Conservation (phyloP, 306 rosid species). For the Comarum palustre region DNA sequence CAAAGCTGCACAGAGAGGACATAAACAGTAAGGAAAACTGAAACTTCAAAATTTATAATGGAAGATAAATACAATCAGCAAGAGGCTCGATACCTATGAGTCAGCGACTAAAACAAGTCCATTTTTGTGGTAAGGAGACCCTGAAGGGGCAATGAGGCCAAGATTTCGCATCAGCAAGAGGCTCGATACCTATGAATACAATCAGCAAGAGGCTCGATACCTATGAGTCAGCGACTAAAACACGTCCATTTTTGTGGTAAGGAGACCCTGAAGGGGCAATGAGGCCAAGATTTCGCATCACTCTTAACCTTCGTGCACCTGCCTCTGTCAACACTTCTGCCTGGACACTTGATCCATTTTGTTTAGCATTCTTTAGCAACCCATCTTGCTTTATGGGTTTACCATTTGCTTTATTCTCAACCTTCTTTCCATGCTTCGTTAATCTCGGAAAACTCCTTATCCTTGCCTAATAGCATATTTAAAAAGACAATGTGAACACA, state of each 20-base stretch:
- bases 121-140: conserved; percentile 46
- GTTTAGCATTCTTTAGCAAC: conserved; percentile 4
- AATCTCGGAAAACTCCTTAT: conserved; percentile 5
- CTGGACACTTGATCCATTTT: neutral
- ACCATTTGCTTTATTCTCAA: neutral
- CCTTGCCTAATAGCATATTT: conserved; percentile 7
- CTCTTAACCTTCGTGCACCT: conserved; percentile 53
- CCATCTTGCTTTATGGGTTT: conserved; percentile 1
- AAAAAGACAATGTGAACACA: neutral
- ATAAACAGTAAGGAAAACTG: neutral
- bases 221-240: conserved; percentile 14
- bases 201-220: neutral
- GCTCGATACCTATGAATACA: neutral
- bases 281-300: conserved; percentile 67
- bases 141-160: conserved; percentile 61
- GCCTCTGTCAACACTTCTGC: conserved; percentile 20
- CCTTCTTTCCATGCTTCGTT: neutral
- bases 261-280: conserved; percentile 63
- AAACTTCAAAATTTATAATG: neutral
- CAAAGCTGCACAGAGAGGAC: neutral
- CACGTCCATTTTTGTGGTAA: conserved; percentile 28
- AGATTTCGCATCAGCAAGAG: conserved; percentile 51
- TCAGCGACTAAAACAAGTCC: conserved; percentile 19
- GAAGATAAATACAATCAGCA: neutral
- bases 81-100: neutral